Base-by-base conservation (phyloP, 2,329 filamentous ascomycete genomes). In the Hypoxylon sp. region DNA sequence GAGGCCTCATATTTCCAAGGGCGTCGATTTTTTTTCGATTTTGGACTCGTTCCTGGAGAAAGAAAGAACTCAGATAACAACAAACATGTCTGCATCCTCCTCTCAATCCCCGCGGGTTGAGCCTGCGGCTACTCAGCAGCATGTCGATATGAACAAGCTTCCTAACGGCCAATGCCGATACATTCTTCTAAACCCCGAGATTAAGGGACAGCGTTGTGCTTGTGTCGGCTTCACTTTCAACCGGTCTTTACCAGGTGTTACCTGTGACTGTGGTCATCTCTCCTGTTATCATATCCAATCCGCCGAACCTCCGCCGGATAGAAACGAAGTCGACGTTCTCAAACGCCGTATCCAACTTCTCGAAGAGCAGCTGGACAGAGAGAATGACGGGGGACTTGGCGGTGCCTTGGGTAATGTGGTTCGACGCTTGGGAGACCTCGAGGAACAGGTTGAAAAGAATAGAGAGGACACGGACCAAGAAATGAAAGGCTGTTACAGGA, bases 151-250 rank as follows among this genome's bases (percentile, higher is more conserved):
- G 44, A 56, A 73, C 26, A 73, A 73, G 38, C 73, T 85, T 15
- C 82, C 82, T 9, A 74, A 77, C 59, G 82, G 82, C 21, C 79
- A 82, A 60, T 85, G 82, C 59, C 79, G 80, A 52, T 84, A 80
- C 61, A 83, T 85, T 55, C 67, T 85, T 20, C 72, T 81, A 19
- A 73, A 79, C 46, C 79, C 81, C 4, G 79, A 81, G 61, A 73
- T 82, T 65, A 81, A 78, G 59, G 81, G 81, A 41, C 75, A 81
- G 50, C 78, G 82, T 31, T 85, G 82, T 65, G 81, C 77, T 32
- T 85, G 82, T 60, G 78, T 81, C 54, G 74, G 76, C 52, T 85
- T 85, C 66, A 76, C 76, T 3, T 74, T 79, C 49, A 83, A 82
- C 65, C 73, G 71, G 40, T 65, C 71, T n/a, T 70, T 79, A 7